Percentiles rank a stretch among this genome's conserved stretches.
These are phyloP conservation scores for Xylariaceae sp. DNA, from an alignment of 2,329 filamentous ascomycete genomes.

Conservation along the genomic window DNA sequence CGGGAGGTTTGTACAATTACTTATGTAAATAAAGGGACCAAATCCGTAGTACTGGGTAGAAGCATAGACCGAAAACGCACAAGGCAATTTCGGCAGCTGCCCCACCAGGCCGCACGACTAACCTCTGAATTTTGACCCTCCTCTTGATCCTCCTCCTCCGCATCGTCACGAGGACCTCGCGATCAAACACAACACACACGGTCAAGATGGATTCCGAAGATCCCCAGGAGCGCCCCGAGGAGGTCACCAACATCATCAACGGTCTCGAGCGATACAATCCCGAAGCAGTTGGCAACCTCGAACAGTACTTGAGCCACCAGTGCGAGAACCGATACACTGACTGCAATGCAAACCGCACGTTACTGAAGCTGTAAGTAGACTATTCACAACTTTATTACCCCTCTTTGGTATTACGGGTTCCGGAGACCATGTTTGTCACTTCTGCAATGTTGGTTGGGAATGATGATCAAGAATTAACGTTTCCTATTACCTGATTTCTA, in stretches of 20 bases:
- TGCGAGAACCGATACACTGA: constrained; percentile 94
- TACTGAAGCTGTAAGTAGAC: constrained; percentile 87
- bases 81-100: no score
- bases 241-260: constrained; percentile 91
- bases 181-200: constrained; percentile 11
- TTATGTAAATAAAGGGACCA: no score
- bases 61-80: constrained; percentile 23
- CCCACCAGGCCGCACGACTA: no score
- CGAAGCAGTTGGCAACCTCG: constrained; percentile 87
- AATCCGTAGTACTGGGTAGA: constrained; percentile 2
- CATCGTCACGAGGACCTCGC: constrained; percentile 24
- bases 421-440: no score
- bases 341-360: constrained; percentile 91
- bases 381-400: constrained; percentile 14
- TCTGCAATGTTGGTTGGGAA: constrained; percentile 26
- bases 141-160: no score
- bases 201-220: constrained; percentile 70
- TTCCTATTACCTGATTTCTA: constrained; percentile 94
- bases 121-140: constrained; percentile 22
- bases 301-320: constrained; percentile 91
- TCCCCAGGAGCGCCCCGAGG: constrained; percentile 84
- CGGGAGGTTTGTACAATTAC: no score
- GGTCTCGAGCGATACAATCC: constrained; percentile 98
- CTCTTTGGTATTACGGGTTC: not conserved
- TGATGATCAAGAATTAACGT: constrained; percentile 85